phyloP scores from a whole-genome alignment of 2,329 filamentous ascomycete genomes.

The Byssochlamys sp. region DNA sequence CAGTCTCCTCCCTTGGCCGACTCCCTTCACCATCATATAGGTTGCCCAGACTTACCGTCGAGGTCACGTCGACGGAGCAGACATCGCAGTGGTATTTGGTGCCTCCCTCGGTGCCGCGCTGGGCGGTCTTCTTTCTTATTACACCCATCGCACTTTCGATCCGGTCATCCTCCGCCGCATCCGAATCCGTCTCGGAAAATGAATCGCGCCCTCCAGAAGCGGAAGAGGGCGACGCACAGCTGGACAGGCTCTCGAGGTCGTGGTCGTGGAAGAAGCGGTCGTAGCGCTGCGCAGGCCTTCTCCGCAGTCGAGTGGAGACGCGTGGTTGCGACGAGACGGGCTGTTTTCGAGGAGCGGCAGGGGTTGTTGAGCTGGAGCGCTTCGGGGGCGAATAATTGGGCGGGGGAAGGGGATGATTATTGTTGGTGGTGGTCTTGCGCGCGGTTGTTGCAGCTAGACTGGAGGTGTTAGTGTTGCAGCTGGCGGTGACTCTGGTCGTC shows the following conservation, averaged over 20 bases:
- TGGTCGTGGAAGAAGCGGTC: neutral
- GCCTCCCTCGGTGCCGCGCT: slow-evolving; percentile 72
- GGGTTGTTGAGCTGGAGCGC: neutral
- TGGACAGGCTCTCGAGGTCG: slow-evolving; percentile 1
- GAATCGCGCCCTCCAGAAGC: slow-evolving; percentile 18
- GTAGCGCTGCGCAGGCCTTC: neutral
- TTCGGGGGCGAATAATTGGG: neutral
- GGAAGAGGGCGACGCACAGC: slow-evolving; percentile 17
- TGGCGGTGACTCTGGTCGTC: neutral
- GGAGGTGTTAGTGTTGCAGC: neutral
- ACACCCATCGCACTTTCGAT: slow-evolving; percentile 61
- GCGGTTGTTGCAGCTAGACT: neutral
- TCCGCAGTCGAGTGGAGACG: slow-evolving; percentile 5
- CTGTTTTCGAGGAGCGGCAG: neutral
- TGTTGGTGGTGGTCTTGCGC: neutral
- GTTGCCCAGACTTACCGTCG: slow-evolving; percentile 58
- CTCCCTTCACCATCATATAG: no score
- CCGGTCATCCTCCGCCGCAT: slow-evolving; percentile 31
- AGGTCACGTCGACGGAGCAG: slow-evolving; percentile 92
- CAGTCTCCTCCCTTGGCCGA: neutral
- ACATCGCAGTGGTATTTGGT: slow-evolving; percentile 97
- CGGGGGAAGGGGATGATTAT: neutral
- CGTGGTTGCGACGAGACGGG: slow-evolving; percentile 1
- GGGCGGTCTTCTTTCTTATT: slow-evolving; percentile 89
- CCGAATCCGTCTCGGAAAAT: slow-evolving; percentile 23